Conservation (phyloP, 1,139 yeast species). For the Protomyces macrosporus region DNA sequence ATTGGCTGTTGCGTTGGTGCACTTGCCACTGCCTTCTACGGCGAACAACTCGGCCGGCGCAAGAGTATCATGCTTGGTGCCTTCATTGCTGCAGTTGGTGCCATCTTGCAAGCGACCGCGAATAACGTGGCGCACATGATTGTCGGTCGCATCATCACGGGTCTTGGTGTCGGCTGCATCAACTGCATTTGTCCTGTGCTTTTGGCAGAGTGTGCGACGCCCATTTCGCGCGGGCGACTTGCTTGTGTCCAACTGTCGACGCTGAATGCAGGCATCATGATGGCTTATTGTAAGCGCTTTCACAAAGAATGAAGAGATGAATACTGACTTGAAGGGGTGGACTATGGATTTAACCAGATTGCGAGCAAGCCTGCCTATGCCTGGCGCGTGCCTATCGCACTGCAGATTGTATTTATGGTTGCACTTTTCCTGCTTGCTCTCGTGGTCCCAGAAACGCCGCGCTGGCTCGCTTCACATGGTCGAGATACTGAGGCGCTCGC, state of each 20-base stretch:
- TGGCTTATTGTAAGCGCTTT: conserved; percentile 22
- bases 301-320: neutral
- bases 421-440: conserved; percentile 32
- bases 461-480: conserved; percentile 46
- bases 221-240: conserved; percentile 52
- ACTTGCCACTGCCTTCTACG: conserved; percentile 54
- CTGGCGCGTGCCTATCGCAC: conserved; percentile 28
- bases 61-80: conserved; percentile 58
- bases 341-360: conserved; percentile 1
- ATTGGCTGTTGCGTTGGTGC: conserved; percentile 72
- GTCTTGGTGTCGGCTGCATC: conserved; percentile 36
- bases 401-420: conserved; percentile 37
- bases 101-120: conserved; percentile 59
- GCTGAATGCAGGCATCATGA: conserved; percentile 36
- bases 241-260: conserved; percentile 44
- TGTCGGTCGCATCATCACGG: conserved; percentile 70
- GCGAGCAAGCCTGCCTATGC: conserved; percentile 6
- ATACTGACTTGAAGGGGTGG: neutral
- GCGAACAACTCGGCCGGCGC: conserved; percentile 64
- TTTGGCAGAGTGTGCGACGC: conserved; percentile 56
- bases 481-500: conserved; percentile 48
- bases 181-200: conserved; percentile 3
- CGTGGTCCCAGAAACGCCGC: conserved; percentile 49
- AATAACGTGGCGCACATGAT: conserved; percentile 61
- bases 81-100: conserved; percentile 56